Evolutionary conservation across 306 rosid species (phyloP).

Genomic region (Glycyrrhiza uralensis): DNA sequence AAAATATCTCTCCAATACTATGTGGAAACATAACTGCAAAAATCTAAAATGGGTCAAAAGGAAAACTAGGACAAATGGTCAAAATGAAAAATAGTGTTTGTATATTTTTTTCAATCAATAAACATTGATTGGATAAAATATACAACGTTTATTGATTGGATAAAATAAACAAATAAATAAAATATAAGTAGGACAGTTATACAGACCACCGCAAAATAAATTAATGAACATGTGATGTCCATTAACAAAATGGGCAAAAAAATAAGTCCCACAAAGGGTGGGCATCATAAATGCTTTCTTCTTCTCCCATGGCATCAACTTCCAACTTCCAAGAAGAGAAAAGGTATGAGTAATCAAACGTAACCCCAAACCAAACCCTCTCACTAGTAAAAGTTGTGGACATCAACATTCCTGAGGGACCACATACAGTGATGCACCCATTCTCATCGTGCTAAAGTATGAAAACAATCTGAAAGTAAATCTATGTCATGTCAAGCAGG

Average conservation of each 20-base stretch:
- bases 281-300: conserved; percentile 27
- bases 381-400: conserved; percentile 1
- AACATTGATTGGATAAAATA: too few relatives aligned
- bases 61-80: too few relatives aligned
- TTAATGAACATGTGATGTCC: conserved; percentile 18
- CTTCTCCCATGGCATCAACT: background rate
- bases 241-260: background rate
- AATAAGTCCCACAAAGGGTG: background rate
- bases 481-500: too few relatives aligned
- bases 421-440: background rate
- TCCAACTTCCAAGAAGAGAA: conserved; percentile 4
- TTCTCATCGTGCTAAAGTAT: background rate
- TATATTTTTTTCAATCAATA: too few relatives aligned
- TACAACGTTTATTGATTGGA: too few relatives aligned
- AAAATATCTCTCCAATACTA: too few relatives aligned
- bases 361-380: background rate
- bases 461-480: too few relatives aligned
- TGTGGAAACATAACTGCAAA: too few relatives aligned
- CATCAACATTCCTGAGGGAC: conserved; percentile 15
- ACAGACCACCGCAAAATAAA: background rate
- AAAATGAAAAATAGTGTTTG: too few relatives aligned
- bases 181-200: background rate
- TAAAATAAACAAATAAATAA: too few relatives aligned
- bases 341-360: background rate
- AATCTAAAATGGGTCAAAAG: too few relatives aligned